Percentiles rank a stretch among this genome's conserved stretches.
Conservation (phyloP, 2,329 filamentous ascomycete species). For the Neobulgaria alba region DNA sequence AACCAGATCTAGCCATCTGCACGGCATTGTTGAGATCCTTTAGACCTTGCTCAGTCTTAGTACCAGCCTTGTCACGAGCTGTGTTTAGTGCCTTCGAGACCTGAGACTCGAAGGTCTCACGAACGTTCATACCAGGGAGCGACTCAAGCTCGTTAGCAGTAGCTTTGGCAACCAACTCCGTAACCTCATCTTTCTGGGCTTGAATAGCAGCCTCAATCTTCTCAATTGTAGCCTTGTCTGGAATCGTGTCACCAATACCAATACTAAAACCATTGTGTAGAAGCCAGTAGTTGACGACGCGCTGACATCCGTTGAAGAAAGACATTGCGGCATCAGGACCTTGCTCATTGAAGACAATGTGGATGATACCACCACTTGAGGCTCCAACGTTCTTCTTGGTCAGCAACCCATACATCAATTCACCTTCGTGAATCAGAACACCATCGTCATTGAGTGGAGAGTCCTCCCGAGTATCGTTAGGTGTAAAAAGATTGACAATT, state of each 20-base stretch:
- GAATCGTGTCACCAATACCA: constrained; percentile 96
- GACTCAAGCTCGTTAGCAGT: constrained; percentile 83
- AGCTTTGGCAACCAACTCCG: constrained; percentile 64
- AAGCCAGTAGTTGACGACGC: constrained; percentile 95
- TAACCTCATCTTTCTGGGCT: constrained; percentile 73
- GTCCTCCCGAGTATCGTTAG: constrained; percentile 51
- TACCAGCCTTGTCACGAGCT: constrained; percentile 94
- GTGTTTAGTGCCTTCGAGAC: constrained; percentile 91
- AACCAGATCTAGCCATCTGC: constrained; percentile 92
- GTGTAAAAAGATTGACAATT: constrained; percentile 69
- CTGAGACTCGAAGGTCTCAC: constrained; percentile 96
- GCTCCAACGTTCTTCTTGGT: constrained; percentile 94
- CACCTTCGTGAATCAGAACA: constrained; percentile 73
- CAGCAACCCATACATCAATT: constrained; percentile 83
- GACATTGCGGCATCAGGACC: constrained; percentile 78
- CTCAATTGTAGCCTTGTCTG: constrained; percentile 73
- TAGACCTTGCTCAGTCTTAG: constrained; percentile 79
- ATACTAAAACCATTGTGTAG: constrained; percentile 95
- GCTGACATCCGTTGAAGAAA: constrained; percentile 93
- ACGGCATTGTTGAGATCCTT: constrained; percentile 96
- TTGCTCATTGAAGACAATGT: constrained; percentile 93
- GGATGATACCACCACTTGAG: constrained; percentile 80
- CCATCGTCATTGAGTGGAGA: constrained; percentile 66
- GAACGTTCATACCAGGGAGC: constrained; percentile 96
- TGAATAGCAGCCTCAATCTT: constrained; percentile 78